phyloP scores from a whole-genome alignment of 2,329 filamentous ascomycete genomes.

The Fusarium avenaceum region DNA sequence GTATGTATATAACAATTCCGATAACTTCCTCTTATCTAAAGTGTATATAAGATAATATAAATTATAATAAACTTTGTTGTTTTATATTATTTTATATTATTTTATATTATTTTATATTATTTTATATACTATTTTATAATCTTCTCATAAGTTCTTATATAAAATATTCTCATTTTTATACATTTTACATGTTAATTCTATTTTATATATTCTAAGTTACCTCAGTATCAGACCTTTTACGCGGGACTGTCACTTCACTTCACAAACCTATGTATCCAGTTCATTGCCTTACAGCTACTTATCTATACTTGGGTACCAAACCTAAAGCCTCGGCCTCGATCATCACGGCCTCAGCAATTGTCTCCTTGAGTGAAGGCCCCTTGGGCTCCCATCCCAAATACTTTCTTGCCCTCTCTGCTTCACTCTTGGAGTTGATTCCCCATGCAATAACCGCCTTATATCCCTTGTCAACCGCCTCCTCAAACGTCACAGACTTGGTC shows the following conservation, averaged over 20 bases:
- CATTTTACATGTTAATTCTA: too few relatives aligned
- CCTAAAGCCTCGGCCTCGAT: slow-evolving; percentile 57
- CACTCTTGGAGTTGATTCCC: slow-evolving; percentile 60
- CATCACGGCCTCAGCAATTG: slow-evolving; percentile 55
- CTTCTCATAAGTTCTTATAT: too few relatives aligned
- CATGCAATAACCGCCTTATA: slow-evolving; percentile 49
- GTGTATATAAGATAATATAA: too few relatives aligned
- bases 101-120: too few relatives aligned
- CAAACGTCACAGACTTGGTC: slow-evolving; percentile 49
- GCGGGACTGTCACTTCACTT: neutral
- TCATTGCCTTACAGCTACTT: neutral
- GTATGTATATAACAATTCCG: too few relatives aligned
- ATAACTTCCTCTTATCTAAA: too few relatives aligned
- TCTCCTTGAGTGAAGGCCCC: slow-evolving; percentile 54
- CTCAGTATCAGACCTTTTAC: too few relatives aligned
- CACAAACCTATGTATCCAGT: neutral
- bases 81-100: too few relatives aligned
- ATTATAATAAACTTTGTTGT: too few relatives aligned
- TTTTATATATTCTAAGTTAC: too few relatives aligned
- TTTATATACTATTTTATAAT: too few relatives aligned
- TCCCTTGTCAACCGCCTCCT: slow-evolving; percentile 47
- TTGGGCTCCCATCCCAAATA: slow-evolving; percentile 61
- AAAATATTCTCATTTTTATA: too few relatives aligned
- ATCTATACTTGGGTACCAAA: slow-evolving; percentile 50
- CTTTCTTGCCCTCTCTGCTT: slow-evolving; percentile 59